phyloP scores from a whole-genome alignment of 306 rosid genomes.

The Cajanus cajan region DNA sequence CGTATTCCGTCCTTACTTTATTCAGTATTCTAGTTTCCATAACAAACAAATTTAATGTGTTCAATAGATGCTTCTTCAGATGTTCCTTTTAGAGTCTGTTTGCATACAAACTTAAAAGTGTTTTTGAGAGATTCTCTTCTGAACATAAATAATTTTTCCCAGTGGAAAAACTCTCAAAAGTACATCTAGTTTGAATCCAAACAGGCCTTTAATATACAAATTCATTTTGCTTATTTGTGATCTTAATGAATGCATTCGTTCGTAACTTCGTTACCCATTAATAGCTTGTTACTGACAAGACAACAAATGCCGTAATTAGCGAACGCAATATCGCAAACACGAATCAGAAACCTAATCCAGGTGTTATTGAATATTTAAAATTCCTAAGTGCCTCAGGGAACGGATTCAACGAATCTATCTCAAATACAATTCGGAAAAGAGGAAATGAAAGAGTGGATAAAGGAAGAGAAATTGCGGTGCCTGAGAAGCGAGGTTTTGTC shows the following conservation, averaged over 20 bases:
- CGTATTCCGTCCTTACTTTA: no score
- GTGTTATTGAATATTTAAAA: neutral
- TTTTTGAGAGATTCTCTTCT: no score
- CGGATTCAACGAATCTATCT: neutral
- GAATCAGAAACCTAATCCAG: slow-evolving; percentile 6
- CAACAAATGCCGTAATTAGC: neutral
- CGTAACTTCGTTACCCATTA: neutral
- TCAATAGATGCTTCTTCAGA: neutral
- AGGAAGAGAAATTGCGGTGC: slow-evolving; percentile 22
- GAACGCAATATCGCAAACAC: neutral
- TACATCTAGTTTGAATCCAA: no score
- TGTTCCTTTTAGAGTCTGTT: no score
- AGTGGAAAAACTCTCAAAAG: no score
- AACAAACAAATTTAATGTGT: neutral
- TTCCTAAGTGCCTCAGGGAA: neutral
- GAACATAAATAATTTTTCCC: no score
- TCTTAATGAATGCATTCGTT: neutral
- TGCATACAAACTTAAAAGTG: no score
- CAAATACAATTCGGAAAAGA: neutral
- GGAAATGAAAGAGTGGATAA: neutral
- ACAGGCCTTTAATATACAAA: neutral
- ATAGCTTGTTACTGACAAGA: neutral
- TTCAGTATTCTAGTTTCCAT: no score
- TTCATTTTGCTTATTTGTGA: neutral
- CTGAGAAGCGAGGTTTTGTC: slow-evolving; percentile 56